Evolutionary conservation across 2,329 filamentous ascomycete genomes (phyloP), one percentile per base, ranked within the genome.

Genomic region (Lachnellula arida): DNA sequence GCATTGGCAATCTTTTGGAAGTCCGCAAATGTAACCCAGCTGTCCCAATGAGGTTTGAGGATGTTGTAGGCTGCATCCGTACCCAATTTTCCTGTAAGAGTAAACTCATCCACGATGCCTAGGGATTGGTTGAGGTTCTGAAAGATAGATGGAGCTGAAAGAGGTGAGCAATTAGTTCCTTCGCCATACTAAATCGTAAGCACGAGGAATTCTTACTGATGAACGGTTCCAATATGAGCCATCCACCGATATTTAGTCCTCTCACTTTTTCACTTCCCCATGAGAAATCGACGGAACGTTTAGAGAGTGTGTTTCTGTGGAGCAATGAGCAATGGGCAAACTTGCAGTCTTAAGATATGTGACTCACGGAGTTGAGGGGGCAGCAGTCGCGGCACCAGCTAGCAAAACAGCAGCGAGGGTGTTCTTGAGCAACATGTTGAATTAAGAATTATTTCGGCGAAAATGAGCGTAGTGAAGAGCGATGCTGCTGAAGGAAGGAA

Each of bases 1-100:
- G 79, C 75, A 37, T 75, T 68, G 17, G 75, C 75, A 62, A 85
- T 84, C 60, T 78, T 80, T 63, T 79, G 70, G 66, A 85, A 81
- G 63, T 84, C 81, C 12, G 68, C 63, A 19, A 64, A 63, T 1
- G 61, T 68, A n/a, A 60, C 63, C 65, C 65, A 70, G 11, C 52
- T 60, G 51, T 69, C 67, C 68, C 68, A 70, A 75, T 76, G 72
- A 73, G 83, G 34, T 69, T 76, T 60, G 76, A 75, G 77, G 75
- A 84, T 68, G 78, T 78, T 48, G 72, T 69, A 70, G 4, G 77
- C 76, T 2, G 72, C 72, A 46, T 76, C 67, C 19, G 71, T 67
- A 3, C 79, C 80, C 6, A 83, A 72, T 47, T 74, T 73, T 60
- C 81, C 54, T 22, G 63, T 66, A 2, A 72, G 57, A 5, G 69